Evolutionary conservation across 1,284 basidiomycete genomes (phyloP).

Genomic region (Cutaneotrichosporon sp.): DNA sequence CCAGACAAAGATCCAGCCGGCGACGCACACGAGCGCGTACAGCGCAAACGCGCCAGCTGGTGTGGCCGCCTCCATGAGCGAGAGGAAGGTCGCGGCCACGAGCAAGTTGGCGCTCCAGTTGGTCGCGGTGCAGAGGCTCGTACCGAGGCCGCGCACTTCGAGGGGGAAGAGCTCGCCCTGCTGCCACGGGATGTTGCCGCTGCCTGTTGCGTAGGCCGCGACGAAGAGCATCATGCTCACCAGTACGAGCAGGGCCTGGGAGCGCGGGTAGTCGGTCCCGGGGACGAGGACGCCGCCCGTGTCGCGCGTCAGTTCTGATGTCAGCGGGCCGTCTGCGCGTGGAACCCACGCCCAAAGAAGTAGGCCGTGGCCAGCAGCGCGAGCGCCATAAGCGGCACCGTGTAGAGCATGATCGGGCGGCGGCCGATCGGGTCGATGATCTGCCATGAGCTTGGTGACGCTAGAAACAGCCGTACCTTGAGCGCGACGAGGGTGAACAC

Average conservation of each 20-base stretch:
- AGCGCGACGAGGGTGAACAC: constrained; percentile 78
- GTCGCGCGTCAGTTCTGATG: constrained; percentile 64
- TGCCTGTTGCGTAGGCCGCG: constrained; percentile 74
- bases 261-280: constrained; percentile 64
- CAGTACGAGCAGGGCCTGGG: constrained; percentile 70
- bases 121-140: constrained; percentile 73
- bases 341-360: constrained; percentile 69
- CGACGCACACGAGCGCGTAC: constrained; percentile 71
- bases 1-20: constrained; percentile 69
- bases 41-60: constrained; percentile 77
- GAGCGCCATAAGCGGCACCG: constrained; percentile 74
- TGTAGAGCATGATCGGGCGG: constrained; percentile 72
- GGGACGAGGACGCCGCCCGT: constrained; percentile 68
- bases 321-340: background rate
- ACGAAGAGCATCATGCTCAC: constrained; percentile 79
- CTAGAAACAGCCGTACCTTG: constrained; percentile 58
- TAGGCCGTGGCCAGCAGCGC: constrained; percentile 70
- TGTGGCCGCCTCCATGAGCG: constrained; percentile 72
- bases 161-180: constrained; percentile 79
- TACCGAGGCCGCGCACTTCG: constrained; percentile 78
- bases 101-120: constrained; percentile 78
- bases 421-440: constrained; percentile 77
- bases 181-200: constrained; percentile 82
- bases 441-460: constrained; percentile 15
- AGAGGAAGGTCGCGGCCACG: constrained; percentile 73